Percentiles rank a stretch among this genome's conserved stretches.
phyloP scores from a whole-genome alignment of 768 basidiomycete species.

The Tulasnella sp. region DNA sequence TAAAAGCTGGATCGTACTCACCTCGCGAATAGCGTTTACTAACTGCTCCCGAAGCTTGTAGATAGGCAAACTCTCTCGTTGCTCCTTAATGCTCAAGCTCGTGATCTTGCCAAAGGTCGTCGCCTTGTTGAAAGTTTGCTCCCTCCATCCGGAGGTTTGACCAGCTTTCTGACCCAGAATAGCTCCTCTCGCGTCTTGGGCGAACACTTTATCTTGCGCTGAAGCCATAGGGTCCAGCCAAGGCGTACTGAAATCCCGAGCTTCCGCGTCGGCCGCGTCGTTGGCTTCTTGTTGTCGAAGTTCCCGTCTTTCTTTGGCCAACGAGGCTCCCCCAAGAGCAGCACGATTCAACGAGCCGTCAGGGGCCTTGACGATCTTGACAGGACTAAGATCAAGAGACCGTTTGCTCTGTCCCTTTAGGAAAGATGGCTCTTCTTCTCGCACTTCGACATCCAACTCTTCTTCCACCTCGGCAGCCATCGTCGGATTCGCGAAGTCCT shows the following conservation, averaged over 20 bases:
- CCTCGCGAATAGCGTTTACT: conserved; percentile 86
- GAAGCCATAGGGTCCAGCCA: conserved; percentile 99
- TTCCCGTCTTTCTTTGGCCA: conserved; percentile 95
- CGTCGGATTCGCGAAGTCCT: conserved; percentile 75
- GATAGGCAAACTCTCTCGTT: conserved; percentile 87
- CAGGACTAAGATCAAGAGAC: conserved; percentile 92
- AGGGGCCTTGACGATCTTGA: conserved; percentile 98
- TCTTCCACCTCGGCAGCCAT: conserved; percentile 89
- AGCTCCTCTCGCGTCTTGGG: conserved; percentile 86
- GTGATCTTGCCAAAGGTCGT: conserved; percentile 96
- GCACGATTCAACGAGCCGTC: conserved; percentile 97
- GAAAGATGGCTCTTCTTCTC: conserved; percentile 96
- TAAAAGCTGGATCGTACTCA: conserved; percentile 47
- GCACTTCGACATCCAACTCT: conserved; percentile 95
- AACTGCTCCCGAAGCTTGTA: conserved; percentile 92
- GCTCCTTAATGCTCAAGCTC: conserved; percentile 86
- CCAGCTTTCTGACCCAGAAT: conserved; percentile 80
- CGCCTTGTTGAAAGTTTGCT: conserved; percentile 90
- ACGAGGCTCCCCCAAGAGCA: conserved; percentile 87
- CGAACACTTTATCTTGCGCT: conserved; percentile 83
- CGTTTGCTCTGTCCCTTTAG: conserved; percentile 94
- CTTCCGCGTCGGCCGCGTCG: conserved; percentile 91
- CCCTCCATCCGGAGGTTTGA: conserved; percentile 88
- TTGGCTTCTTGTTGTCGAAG: conserved; percentile 92
- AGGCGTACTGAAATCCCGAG: conserved; percentile 91